Percentiles rank a stretch among this genome's conserved stretches.
phyloP scores from a whole-genome alignment of 2,329 filamentous ascomycete genomes.

The Neospermospora avenae region DNA sequence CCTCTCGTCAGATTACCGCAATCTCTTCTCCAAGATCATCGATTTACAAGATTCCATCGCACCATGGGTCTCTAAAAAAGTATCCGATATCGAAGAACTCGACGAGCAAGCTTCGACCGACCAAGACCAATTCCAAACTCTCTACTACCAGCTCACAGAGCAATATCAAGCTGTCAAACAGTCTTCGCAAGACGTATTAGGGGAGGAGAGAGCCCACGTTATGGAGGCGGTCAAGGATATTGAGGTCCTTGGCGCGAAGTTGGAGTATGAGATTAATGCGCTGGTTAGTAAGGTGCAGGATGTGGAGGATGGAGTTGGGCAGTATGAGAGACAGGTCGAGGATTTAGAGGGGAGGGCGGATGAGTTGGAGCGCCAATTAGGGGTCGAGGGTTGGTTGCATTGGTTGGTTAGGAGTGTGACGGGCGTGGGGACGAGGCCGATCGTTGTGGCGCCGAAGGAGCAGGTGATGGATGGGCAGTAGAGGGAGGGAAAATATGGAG shows the following conservation, averaged over 20 bases:
- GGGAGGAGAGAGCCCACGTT: slow-evolving; percentile 64
- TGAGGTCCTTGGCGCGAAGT: slow-evolving; percentile 74
- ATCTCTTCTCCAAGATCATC: slow-evolving; percentile 51
- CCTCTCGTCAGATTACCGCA: slow-evolving; percentile 52
- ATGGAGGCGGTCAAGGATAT: slow-evolving; percentile 73
- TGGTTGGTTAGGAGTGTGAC: slow-evolving; percentile 35
- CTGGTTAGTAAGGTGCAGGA: slow-evolving; percentile 80
- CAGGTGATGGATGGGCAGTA: background rate
- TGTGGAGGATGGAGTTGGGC: slow-evolving; percentile 75
- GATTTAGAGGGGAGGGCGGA: slow-evolving; percentile 65
- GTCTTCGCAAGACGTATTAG: slow-evolving; percentile 64
- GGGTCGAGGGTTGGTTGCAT: slow-evolving; percentile 34
- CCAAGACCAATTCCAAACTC: slow-evolving; percentile 59
- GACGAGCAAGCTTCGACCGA: slow-evolving; percentile 61
- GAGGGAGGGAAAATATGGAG: background rate
- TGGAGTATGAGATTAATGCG: slow-evolving; percentile 87
- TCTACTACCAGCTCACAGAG: slow-evolving; percentile 70
- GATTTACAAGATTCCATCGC: slow-evolving; percentile 50
- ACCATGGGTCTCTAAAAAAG: slow-evolving; percentile 59
- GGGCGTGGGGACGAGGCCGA: slow-evolving; percentile 34
- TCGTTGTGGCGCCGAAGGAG: slow-evolving; percentile 21
- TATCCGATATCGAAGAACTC: slow-evolving; percentile 55
- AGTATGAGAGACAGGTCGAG: slow-evolving; percentile 75
- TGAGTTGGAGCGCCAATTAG: slow-evolving; percentile 49
- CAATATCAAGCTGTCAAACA: slow-evolving; percentile 66